phyloP scores from a whole-genome alignment of 1,284 basidiomycete species.

The Thelephora terrestris region DNA sequence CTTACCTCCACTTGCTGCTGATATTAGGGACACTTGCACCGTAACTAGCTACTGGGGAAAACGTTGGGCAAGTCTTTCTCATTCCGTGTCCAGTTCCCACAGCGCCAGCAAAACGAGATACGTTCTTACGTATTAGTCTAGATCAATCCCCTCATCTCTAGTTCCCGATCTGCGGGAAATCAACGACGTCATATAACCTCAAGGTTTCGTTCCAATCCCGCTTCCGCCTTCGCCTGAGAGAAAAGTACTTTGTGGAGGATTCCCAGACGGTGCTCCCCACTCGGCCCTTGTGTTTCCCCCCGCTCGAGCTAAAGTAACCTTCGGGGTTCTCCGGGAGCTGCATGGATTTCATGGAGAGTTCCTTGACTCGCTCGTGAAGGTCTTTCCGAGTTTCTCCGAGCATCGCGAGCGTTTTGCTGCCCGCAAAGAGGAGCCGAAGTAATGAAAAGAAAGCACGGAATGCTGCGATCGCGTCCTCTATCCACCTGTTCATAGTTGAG shows the following conservation, averaged over 20 bases:
- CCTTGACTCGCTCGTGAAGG: conserved; percentile 53
- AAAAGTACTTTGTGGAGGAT: conserved; percentile 65
- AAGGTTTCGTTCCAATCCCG: conserved; percentile 83
- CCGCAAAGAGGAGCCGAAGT: conserved; percentile 52
- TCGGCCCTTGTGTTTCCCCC: conserved; percentile 58
- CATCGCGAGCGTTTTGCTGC: conserved; percentile 39
- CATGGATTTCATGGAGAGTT: conserved; percentile 48
- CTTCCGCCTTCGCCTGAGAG: conserved; percentile 65
- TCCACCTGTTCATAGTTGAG: conserved; percentile 32
- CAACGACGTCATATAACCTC: conserved; percentile 67
- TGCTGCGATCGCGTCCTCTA: conserved; percentile 72
- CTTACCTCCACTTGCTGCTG: no score
- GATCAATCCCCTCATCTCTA: conserved; percentile 2
- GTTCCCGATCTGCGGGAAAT: conserved; percentile 49
- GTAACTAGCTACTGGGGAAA: no score
- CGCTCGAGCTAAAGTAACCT: conserved; percentile 43
- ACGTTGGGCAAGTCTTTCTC: no score
- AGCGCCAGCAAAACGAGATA: no score
- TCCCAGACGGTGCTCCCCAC: conserved; percentile 51
- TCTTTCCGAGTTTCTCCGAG: conserved; percentile 44
- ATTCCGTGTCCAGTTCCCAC: no score
- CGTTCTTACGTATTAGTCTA: no score
- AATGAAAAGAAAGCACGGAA: conserved; percentile 63
- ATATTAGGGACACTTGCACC: no score
- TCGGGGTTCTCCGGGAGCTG: conserved; percentile 63